Conservation (phyloP, 2,329 filamentous ascomycete species). For the Plenodomus tracheiphilus region DNA sequence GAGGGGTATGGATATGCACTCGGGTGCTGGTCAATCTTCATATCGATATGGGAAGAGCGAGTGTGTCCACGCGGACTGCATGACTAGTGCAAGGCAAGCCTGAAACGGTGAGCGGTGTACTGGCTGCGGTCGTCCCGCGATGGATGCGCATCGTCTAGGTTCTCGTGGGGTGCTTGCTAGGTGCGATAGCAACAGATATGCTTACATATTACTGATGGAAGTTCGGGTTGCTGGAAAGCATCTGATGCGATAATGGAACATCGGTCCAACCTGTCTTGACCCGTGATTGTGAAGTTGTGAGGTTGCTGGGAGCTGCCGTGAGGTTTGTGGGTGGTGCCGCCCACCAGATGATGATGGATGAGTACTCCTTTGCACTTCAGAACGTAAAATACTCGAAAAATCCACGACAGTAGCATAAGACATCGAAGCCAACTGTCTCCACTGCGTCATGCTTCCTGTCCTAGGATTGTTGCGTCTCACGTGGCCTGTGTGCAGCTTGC, state of each 20-base stretch:
- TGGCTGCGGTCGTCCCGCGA: conserved; percentile 16
- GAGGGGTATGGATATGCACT: conserved; percentile 26
- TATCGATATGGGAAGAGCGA: conserved; percentile 42
- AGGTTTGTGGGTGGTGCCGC: not conserved
- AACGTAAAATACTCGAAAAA: not conserved
- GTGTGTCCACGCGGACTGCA: conserved; percentile 25
- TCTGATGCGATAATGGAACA: conserved; percentile 17
- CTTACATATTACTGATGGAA: conserved; percentile 31
- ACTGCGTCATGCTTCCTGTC: conserved; percentile 1
- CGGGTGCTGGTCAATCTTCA: conserved; percentile 31
- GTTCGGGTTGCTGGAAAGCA: conserved; percentile 25
- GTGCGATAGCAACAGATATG: conserved; percentile 20
- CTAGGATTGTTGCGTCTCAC: conserved; percentile 3
- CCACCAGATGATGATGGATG: too few species aligned
- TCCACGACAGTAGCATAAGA: not conserved
- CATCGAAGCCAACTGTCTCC: not conserved
- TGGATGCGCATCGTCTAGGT: conserved; percentile 23
- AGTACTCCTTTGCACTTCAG: too few species aligned
- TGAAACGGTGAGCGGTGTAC: conserved; percentile 17
- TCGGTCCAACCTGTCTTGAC: not conserved
- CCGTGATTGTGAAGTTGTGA: conserved; percentile 18
- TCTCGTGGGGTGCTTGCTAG: conserved; percentile 22
- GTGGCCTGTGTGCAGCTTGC: not conserved
- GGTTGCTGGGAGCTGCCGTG: conserved; percentile 18
- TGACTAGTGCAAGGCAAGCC: conserved; percentile 15